Evolutionary conservation across 257 asterid genomes (phyloP).

Genomic region (Cynanchum wilfordii): DNA sequence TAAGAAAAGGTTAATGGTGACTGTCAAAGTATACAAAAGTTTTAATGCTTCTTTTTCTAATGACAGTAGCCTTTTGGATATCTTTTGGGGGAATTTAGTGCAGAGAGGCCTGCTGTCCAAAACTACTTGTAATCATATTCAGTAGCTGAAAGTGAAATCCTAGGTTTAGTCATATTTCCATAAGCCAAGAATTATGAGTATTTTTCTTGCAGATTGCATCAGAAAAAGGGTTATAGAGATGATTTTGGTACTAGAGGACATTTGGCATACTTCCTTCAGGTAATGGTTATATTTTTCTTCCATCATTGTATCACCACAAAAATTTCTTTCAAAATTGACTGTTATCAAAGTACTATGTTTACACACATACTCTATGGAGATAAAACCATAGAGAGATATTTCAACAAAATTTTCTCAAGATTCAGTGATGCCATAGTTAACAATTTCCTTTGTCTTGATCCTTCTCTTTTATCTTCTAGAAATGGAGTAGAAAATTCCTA

Average conservation of each 20-base stretch:
- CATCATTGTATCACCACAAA: no score
- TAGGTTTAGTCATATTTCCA: neutral
- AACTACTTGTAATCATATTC: conserved; percentile 33
- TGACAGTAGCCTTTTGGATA: conserved; percentile 34
- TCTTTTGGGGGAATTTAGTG: conserved; percentile 50
- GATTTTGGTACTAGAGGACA: neutral
- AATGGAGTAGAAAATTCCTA: no score
- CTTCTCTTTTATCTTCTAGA: no score
- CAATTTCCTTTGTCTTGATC: no score
- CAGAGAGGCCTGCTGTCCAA: conserved; percentile 70
- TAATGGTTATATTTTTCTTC: no score
- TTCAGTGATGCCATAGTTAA: no score
- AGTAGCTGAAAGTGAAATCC: conserved; percentile 4
- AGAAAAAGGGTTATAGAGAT: neutral
- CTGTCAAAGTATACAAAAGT: conserved; percentile 46
- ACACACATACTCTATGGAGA: no score
- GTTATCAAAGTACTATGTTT: no score
- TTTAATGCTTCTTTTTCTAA: conserved; percentile 47
- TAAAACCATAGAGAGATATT: no score
- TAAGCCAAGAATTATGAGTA: neutral
- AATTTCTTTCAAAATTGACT: no score
- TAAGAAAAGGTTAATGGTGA: conserved; percentile 62
- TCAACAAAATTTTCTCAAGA: no score
- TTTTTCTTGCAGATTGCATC: neutral
- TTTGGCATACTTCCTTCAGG: neutral